Evolutionary conservation across 768 basidiomycete genomes (phyloP).

Genomic region (Agrocybe chaxingu): DNA sequence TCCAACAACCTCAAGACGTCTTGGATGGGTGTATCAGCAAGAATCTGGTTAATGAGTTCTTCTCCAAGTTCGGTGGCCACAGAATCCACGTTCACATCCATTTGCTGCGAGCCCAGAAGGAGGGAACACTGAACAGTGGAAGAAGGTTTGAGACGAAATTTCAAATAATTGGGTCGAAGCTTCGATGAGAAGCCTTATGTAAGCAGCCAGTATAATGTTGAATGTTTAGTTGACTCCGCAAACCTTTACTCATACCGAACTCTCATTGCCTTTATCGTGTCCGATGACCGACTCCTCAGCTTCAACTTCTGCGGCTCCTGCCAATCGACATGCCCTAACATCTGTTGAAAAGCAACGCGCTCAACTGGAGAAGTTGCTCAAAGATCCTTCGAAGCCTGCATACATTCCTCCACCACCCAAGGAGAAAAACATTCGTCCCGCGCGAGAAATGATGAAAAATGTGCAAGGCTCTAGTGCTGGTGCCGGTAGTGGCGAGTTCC

Average conservation of each 20-base stretch:
- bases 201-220: not conserved
- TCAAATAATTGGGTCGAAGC: not conserved
- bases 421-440: conserved; percentile 75
- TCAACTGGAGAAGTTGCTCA: conserved; percentile 86
- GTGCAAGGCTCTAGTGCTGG: conserved; percentile 98
- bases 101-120: not conserved
- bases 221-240: no score
- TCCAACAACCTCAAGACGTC: conserved; percentile 50
- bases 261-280: not conserved
- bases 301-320: conserved; percentile 21
- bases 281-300: conserved; percentile 13
- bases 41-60: conserved; percentile 55
- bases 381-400: conserved; percentile 83
- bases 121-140: not conserved
- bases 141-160: not conserved
- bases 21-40: conserved; percentile 43
- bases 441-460: conserved; percentile 98
- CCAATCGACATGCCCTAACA: conserved; percentile 47
- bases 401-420: conserved; percentile 78
- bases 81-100: conserved; percentile 32
- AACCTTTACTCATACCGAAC: not conserved
- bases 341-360: conserved; percentile 49
- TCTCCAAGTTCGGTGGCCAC: conserved; percentile 55
- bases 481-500: conserved; percentile 96
- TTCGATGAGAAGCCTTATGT: not conserved